These are phyloP conservation scores for Stereum hirsutum DNA, from an alignment of 1,284 basidiomycete species.

Conservation along the genomic window DNA sequence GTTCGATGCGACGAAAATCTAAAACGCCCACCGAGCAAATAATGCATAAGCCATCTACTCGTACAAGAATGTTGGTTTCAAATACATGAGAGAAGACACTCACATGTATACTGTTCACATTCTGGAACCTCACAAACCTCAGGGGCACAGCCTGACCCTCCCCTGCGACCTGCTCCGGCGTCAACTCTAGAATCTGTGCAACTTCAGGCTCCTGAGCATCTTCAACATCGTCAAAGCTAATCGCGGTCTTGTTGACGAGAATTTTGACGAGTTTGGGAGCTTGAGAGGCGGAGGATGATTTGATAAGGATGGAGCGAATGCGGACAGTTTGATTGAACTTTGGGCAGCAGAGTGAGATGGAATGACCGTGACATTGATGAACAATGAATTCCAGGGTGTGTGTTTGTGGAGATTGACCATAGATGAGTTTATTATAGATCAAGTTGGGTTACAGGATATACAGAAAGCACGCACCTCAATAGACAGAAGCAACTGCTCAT, in stretches of 20 bases:
- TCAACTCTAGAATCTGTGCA: conserved; percentile 47
- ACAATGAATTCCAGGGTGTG: background rate
- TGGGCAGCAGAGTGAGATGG: background rate
- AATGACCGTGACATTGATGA: no score
- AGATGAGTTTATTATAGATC: no score
- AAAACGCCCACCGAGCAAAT: no score
- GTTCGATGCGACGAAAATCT: conserved; percentile 77
- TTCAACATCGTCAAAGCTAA: conserved; percentile 65
- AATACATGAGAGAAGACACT: conserved; percentile 25
- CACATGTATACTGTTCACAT: conserved; percentile 65
- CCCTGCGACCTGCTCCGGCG: conserved; percentile 35
- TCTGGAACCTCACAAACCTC: conserved; percentile 74
- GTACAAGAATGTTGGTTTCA: no score
- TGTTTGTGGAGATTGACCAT: no score
- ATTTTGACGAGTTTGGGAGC: conserved; percentile 64
- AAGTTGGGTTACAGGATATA: background rate
- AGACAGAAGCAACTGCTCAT: conserved; percentile 70
- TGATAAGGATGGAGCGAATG: conserved; percentile 61
- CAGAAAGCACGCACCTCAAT: conserved; percentile 52
- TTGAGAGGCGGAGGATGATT: conserved; percentile 35
- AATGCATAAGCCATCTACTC: no score
- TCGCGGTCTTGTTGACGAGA: conserved; percentile 52
- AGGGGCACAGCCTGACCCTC: conserved; percentile 53
- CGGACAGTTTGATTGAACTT: conserved; percentile 79
- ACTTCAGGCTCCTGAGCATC: conserved; percentile 36